Evolutionary conservation across 148 eudicot genomes (phyloP), one percentile per base, ranked within the genome.

Genomic region (Rhododendron kiyosumense): DNA sequence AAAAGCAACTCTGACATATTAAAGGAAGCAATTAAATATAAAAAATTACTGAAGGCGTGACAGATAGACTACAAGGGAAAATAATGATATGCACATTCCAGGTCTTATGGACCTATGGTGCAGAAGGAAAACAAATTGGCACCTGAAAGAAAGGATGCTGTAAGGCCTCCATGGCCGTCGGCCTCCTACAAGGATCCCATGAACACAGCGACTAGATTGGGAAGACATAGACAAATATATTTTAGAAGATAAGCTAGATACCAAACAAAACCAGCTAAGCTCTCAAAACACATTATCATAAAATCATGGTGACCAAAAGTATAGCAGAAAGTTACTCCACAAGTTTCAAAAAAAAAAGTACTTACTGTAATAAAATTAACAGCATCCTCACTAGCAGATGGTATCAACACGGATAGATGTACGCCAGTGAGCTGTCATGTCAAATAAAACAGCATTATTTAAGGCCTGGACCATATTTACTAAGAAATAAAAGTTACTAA

Each of bases 61-160:
- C 18, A 28, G 63, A 57, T 4, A 57, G 71, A 65, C 26, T 18
- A 11, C 57, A 18, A 51, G 30, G 15, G 3, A 51, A 52, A 38
- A 52, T 46, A 46, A 81, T 18, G 49, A 71, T 41, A 81, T 38
- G n/a, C 73, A 36, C 38, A 71, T 36, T 81, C 78, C 45, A 74
- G 41, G 73, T 38, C 20, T 41, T 13, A 67, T 26, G 41, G 73
- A 26, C 20, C 28, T 13, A 67, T 26, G 85, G 26, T 26, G 84
- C 32, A 85, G 14, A 41, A 52, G 48, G 75, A 2, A 75, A 46
- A 54, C 22, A 43, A 80, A 41, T 15, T 63, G 24, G 32, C 75
- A 94, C 98, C 99, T 96, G 93, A 89, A 97, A 97, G 89, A 97
- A 97, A 24, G 98, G 98, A 90, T 97, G 98, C 83, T 91, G 96